A percentile compares a stretch with the other conserved stretches of the same genome.
These are phyloP conservation scores for Mycena leptocephala DNA, from an alignment of 768 basidiomycete genomes.

Conservation along the genomic window DNA sequence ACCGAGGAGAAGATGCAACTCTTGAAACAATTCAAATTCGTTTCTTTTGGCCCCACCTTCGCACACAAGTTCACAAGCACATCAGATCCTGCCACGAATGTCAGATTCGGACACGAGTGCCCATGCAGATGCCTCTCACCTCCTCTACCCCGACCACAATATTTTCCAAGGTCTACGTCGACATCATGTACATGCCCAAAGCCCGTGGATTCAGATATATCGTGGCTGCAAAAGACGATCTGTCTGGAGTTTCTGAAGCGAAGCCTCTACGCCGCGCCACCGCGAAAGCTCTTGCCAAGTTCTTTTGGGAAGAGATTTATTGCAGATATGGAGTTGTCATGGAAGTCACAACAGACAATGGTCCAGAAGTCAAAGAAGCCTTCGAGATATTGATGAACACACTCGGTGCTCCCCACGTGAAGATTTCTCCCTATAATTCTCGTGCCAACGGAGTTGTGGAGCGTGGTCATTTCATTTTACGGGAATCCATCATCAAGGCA, in stretches of 20 bases:
- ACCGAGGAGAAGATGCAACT: constrained; percentile 37
- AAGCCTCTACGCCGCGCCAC: constrained; percentile 22
- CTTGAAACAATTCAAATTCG: constrained; percentile 6
- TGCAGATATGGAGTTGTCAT: constrained; percentile 46
- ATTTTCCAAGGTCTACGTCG: constrained; percentile 38
- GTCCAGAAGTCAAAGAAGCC: constrained; percentile 37
- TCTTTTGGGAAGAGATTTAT: constrained; percentile 51
- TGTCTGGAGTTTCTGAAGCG: constrained; percentile 45
- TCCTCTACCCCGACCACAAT: constrained; percentile 17
- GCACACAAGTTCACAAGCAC: constrained; percentile 34
- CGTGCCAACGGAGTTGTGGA: constrained; percentile 7
- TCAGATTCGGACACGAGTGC: constrained; percentile 32
- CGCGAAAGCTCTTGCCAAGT: constrained; percentile 38
- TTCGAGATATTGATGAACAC: constrained; percentile 1
- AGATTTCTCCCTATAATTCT: constrained; percentile 13
- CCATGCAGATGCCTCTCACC: constrained; percentile 31
- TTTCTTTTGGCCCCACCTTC: constrained; percentile 45
- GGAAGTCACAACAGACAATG: constrained; percentile 48
- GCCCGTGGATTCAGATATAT: constrained; percentile 40
- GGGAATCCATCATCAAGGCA: neutral
- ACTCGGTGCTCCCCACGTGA: neutral
- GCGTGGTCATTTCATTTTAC: constrained; percentile 7
- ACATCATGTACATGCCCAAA: constrained; percentile 45
- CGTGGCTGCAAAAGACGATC: constrained; percentile 44
- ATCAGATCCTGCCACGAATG: constrained; percentile 46